Evolutionary conservation across 164 flowering plant genomes (phyloP).

Genomic region (grape (Vitis vinifera)): ASM3070453v1 NC_081806.1:3335501-3336000

Average conservation of each 20-base stretch:
- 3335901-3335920: constrained; percentile 52
- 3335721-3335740: constrained; percentile 85
- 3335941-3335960: constrained; percentile 81
- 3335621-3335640: constrained; percentile 89
- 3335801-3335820: constrained; percentile 83
- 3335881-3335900: constrained; percentile 77
- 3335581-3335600: constrained; percentile 73
- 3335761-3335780: constrained; percentile 74
- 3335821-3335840: constrained; percentile 59
- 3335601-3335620: constrained; percentile 74
- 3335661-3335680: constrained; percentile 99
- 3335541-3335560: constrained; percentile 93
- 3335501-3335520: constrained; percentile 66
- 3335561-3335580: constrained; percentile 84
- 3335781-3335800: constrained; percentile 69
- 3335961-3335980: constrained; percentile 82
- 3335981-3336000: constrained; percentile 81
- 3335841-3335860: constrained; percentile 58
- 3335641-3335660: constrained; percentile 90
- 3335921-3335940: constrained; percentile 60
- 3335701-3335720: constrained; percentile 77
- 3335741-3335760: constrained; percentile 52
- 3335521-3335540: constrained; percentile 87
- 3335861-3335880: constrained; percentile 73
- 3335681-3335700: constrained; percentile 78